Percentiles rank a stretch among this genome's conserved stretches.
phyloP scores from a whole-genome alignment of 805 yeast genomes.

The Candida khao-thaluensis region DNA sequence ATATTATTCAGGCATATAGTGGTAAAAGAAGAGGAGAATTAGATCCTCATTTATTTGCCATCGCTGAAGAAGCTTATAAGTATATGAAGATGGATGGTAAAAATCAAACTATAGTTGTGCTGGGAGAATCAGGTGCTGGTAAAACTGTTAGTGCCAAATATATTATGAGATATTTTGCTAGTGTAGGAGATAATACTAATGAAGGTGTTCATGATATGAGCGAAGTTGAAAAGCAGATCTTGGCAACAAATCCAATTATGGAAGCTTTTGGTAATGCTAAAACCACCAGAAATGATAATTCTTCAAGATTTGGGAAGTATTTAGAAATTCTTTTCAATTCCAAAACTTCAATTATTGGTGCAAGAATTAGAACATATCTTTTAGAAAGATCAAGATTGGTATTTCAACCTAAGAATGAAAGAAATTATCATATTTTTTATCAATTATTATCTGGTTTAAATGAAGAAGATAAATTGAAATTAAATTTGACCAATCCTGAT shows the following conservation, averaged over 20 bases:
- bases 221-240: conserved; percentile 86
- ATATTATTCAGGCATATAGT: conserved; percentile 91
- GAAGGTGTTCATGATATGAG: conserved; percentile 63
- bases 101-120: conserved; percentile 94
- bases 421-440: conserved; percentile 94
- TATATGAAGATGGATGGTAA: conserved; percentile 83
- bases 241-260: conserved; percentile 96
- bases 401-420: conserved; percentile 85
- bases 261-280: conserved; percentile 99
- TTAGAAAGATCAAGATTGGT: conserved; percentile 93
- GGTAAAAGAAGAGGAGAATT: conserved; percentile 91
- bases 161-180: conserved; percentile 96
- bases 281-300: conserved; percentile 94
- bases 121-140: conserved; percentile 99
- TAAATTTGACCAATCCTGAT: conserved; percentile 61
- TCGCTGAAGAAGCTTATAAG: conserved; percentile 96
- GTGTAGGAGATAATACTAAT: conserved; percentile 61
- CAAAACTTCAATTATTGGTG: conserved; percentile 82
- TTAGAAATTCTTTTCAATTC: conserved; percentile 84
- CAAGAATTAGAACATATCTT: conserved; percentile 87
- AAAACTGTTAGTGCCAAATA: conserved; percentile 96
- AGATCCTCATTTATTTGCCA: conserved; percentile 96
- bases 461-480: conserved; percentile 50
- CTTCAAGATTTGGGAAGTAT: conserved; percentile 96
- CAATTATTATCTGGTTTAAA: conserved; percentile 78